phyloP scores from a whole-genome alignment of 2,329 filamentous ascomycete genomes.

The Onygena corvina region DNA sequence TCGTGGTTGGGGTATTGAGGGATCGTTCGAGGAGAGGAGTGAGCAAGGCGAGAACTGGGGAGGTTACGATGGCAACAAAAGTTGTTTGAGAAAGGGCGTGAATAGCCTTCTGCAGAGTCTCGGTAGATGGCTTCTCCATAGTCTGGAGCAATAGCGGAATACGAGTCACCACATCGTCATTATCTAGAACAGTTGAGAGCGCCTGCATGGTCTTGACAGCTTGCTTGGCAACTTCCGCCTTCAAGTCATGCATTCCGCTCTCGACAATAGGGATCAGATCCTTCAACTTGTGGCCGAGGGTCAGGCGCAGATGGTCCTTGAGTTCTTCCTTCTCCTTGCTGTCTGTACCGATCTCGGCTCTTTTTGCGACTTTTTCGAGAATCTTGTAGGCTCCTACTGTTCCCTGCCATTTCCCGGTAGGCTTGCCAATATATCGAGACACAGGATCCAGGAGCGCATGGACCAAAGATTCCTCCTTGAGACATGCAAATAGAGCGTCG shows the following conservation, averaged over 20 bases:
- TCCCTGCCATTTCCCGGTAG: slow-evolving; percentile 93
- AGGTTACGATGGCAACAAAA: slow-evolving; percentile 94
- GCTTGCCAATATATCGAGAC: slow-evolving; percentile 62
- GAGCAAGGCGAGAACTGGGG: slow-evolving; percentile 83
- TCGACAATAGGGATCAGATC: slow-evolving; percentile 17
- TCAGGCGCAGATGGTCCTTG: slow-evolving; percentile 79
- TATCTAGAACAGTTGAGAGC: slow-evolving; percentile 77
- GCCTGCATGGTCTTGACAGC: slow-evolving; percentile 86
- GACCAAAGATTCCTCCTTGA: slow-evolving; percentile 73
- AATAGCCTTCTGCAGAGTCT: slow-evolving; percentile 88
- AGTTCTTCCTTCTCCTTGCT: slow-evolving; percentile 72
- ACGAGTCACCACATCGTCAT: slow-evolving; percentile 88
- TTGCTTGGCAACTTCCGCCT: slow-evolving; percentile 71
- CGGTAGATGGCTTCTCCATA: slow-evolving; percentile 84
- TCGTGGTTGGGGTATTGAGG: slow-evolving; percentile 77
- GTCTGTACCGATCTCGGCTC: slow-evolving; percentile 74
- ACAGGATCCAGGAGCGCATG: slow-evolving; percentile 69
- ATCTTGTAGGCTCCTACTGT: slow-evolving; percentile 75
- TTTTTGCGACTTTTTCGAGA: slow-evolving; percentile 87
- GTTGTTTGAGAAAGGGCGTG: slow-evolving; percentile 94
- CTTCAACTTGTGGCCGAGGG: slow-evolving; percentile 63
- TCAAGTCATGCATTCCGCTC: slow-evolving; percentile 89
- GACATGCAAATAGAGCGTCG: slow-evolving; percentile 68
- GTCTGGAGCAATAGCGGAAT: slow-evolving; percentile 87
- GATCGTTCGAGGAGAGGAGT: slow-evolving; percentile 91